Evolutionary conservation across 2,329 filamentous ascomycete species (phyloP), one percentile per base, ranked within the genome.

Genomic region (Alternaria rosae): DNA sequence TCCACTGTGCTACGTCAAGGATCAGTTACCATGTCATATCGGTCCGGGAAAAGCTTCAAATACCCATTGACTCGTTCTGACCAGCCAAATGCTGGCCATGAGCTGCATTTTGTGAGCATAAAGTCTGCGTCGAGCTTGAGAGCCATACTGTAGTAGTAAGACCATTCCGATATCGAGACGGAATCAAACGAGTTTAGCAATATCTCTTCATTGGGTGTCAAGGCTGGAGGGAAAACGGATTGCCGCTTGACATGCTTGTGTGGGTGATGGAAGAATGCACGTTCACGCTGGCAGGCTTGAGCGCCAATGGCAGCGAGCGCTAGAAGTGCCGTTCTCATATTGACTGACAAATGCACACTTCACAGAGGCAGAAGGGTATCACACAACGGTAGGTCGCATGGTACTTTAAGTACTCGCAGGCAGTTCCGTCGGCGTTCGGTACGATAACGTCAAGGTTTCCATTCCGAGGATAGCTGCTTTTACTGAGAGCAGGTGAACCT

Each of bases 181-280:
- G 78, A 77, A 60, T 81, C 79, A 57, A 82, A 81, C 3, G 79
- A 81, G 54, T 79, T 74, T 32, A 80, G 61, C 45, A 82, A 67
- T n/a, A 80, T 71, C 51, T 78, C 68, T 61, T 82, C 80, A 51
- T 80, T 73, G 1, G 71, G 58, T 43, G 78, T 75, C 41, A 80
- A 64, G 0, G 69, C 68, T 11, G 77, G 76, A 20, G 78, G 77
- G 44, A 78, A 78, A 3, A 70, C 68, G 6, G 43, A 61, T 35
- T 78, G 74, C 30, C 75, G 71, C 59, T 77, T 78, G 17, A 70
- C 60, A 60, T 70, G 67, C 15, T 53, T 58, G 48, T 73, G 70
- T 26, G 63, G 54, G 50, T 71, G 70, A 23, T 66, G 63, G 15
- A 67, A 66, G 54, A 74, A 69, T 15, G 60, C 61, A 51, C 70